A percentile compares a stretch with the other conserved stretches of the same genome.
Conservation (phyloP, 805 yeast species). For the Metschnikowia colocasiae region DNA sequence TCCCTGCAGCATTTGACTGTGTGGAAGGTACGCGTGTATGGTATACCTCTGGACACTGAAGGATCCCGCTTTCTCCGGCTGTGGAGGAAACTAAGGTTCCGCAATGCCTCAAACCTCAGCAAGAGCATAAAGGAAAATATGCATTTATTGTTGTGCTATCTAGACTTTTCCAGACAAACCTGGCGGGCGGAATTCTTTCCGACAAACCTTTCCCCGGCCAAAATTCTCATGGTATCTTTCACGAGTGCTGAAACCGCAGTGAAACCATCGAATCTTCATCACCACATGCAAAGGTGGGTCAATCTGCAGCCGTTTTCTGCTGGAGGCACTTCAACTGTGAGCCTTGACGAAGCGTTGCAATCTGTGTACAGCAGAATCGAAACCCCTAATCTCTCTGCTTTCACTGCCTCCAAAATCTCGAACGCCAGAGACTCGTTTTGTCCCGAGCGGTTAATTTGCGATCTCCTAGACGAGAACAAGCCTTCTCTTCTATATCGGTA, state of each 20-base stretch:
- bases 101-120: slow-evolving; percentile 14
- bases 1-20: slow-evolving; percentile 6
- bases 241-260: slow-evolving; percentile 4
- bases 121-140: slow-evolving; percentile 30
- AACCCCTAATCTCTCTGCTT: slow-evolving; percentile 11
- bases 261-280: slow-evolving; percentile 5
- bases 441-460: slow-evolving; percentile 10
- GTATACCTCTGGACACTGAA: slow-evolving; percentile 43
- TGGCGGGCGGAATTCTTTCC: slow-evolving; percentile 28
- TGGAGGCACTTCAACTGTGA: slow-evolving; percentile 18
- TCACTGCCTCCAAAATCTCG: neutral
- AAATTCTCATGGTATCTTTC: slow-evolving; percentile 2
- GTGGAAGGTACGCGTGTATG: slow-evolving; percentile 43
- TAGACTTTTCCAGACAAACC: slow-evolving; percentile 40
- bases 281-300: slow-evolving; percentile 12
- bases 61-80: slow-evolving; percentile 30
- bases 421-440: slow-evolving; percentile 10
- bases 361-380: slow-evolving; percentile 11
- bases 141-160: slow-evolving; percentile 31
- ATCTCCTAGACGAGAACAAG: slow-evolving; percentile 3
- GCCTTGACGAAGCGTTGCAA: slow-evolving; percentile 10
- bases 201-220: neutral
- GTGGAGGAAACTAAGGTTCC: slow-evolving; percentile 29
- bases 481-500: neutral
- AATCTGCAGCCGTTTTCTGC: slow-evolving; percentile 1